phyloP scores from a whole-genome alignment of 192 early-diverging fungal species.

The Entomortierella chlamydospora region DNA sequence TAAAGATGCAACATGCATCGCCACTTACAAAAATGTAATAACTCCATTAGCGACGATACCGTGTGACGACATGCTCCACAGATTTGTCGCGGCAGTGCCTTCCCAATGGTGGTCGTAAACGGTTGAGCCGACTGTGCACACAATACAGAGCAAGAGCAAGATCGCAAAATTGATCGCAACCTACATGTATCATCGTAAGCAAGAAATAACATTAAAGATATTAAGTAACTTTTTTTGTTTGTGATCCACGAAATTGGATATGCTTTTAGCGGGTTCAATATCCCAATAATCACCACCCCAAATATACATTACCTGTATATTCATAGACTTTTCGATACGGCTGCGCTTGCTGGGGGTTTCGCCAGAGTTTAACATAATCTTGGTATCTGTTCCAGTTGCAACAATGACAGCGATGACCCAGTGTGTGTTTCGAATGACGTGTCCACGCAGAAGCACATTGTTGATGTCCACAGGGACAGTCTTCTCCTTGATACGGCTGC shows the following conservation, averaged over 20 bases:
- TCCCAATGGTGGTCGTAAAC: slow-evolving; percentile 28
- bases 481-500: slow-evolving; percentile 25
- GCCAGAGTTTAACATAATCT: slow-evolving; percentile 93
- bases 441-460: slow-evolving; percentile 89
- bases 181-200: slow-evolving; percentile 27
- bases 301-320: slow-evolving; percentile 64
- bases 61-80: slow-evolving; percentile 20
- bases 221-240: slow-evolving; percentile 13
- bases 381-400: slow-evolving; percentile 90
- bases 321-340: slow-evolving; percentile 88
- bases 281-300: no score
- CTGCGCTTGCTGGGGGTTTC: slow-evolving; percentile 92
- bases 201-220: neutral
- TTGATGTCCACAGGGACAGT: slow-evolving; percentile 81
- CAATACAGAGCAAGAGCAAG: slow-evolving; percentile 49
- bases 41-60: slow-evolving; percentile 24
- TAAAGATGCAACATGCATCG: neutral
- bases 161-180: slow-evolving; percentile 58
- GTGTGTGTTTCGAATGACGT: slow-evolving; percentile 89
- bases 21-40: slow-evolving; percentile 57
- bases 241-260: neutral
- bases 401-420: slow-evolving; percentile 89
- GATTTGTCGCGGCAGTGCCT: slow-evolving; percentile 9
- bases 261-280: neutral
- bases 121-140: slow-evolving; percentile 51